Evolutionary conservation across 2,329 filamentous ascomycete species (phyloP), one percentile per base, ranked within the genome.

Genomic region (Aureobasidium sp.): DNA sequence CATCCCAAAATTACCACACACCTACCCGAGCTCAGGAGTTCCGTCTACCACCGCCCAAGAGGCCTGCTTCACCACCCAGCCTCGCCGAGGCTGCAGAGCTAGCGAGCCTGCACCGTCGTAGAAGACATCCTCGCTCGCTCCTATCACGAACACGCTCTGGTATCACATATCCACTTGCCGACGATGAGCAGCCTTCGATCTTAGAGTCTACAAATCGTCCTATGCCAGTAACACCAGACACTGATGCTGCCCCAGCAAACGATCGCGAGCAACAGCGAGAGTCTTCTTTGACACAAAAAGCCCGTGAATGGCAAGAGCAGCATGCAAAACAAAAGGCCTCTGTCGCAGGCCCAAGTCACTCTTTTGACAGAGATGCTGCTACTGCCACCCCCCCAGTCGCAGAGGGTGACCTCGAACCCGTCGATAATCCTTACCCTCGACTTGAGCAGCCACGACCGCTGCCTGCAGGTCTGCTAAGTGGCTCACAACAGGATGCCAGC

Each of bases 401-500:
- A 9, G 89, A 92, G 65, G 83, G 85, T 26, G 88, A 92, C 64
- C 74, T 84, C 12, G 87, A 88, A 66, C 82, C 84, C 75, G 69
- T 77, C 76, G 63, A 61, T 27, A 65, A 59, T 12, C 20, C 59
- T 34, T 59, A 55, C 39, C 27, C 59, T 61, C 55, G 44, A 27
- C 20, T 47, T 44, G 24, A 62, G 56, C 52, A 53, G 44, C 43
- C 65, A 51, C 66, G 70, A 51, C 71, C 70, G 29, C 65, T 69
- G 47, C 71, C 78, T 59, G 77, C 82, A 12, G 77, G 77, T 39
- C 80, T 92, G 55, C 87, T 92, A 69, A 88, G 86, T 51, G 82
- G 87, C 61, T 84, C 86, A 62, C 86, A 87, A 43, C 89, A 94
- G 72, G 93, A 97, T 78, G 91, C 90, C 66, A 97, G 91, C 75